Base-by-base conservation (phyloP, 2,329 filamentous ascomycete genomes). In the Ustulina deusta region DNA sequence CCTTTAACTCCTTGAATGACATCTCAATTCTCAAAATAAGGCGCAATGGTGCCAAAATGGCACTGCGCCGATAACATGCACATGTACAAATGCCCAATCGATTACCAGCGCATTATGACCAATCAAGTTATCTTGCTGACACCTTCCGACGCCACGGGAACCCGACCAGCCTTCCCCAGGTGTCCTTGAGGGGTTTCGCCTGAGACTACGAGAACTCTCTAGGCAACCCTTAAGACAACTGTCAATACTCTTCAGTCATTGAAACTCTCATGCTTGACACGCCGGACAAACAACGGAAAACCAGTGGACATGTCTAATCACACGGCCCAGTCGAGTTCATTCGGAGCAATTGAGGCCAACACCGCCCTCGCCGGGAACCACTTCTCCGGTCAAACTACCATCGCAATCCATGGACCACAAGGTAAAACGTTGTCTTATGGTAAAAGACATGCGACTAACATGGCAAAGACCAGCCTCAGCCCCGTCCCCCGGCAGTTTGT, bases 371-470 rank as follows among this genome's bases (percentile, higher is more conserved):
- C 38, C 0, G 61, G 42, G 27, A 58, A 58, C 34, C 0, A 58
- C 44, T 58, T 58, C 17, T 40, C 11, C n/a, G 27, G 34, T 1
- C 25, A 15, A 7, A 51, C 44, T 20, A 44, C 22, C 46, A 59
- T 64, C 10, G 13, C 27, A 36, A 4, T 52, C 15, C 10, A 40
- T 32, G 13, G 2, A 38, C 10, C 22, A 55, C 38, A 15, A 32
- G 48, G 40, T 32, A 22, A 36, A n/a, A 29, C 17, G 6, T 29
- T 38, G 9, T 29, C 25, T 1, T 15, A 25, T 27, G 9, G 4
- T 40, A 36, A 36, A 46, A 57, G 20, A 59, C 20, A 40, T 20
- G 6, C 27, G 38, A 36, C 13, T 44, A 13, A 63, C 44, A 32
- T 32, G 7, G 15, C 11, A 13, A 58, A 57, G 34, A 46, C 10